These are phyloP conservation scores for Cetradonia linearis DNA, from an alignment of 495 filamentous ascomycete genomes.

Conservation along the genomic window DNA sequence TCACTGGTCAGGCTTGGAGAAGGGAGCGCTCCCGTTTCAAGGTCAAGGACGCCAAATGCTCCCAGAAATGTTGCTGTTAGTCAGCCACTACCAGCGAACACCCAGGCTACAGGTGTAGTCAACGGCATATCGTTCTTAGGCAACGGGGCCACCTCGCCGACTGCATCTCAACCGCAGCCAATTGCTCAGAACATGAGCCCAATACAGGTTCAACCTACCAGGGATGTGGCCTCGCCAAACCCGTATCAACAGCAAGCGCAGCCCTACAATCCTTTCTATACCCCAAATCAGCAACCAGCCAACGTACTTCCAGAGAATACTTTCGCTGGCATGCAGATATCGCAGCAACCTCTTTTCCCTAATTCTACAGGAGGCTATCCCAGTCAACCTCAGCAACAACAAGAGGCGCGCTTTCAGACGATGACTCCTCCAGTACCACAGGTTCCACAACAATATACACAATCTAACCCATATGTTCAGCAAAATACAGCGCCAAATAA, in stretches of 20 bases:
- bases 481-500: slow-evolving; percentile 35
- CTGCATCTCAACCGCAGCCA: slow-evolving; percentile 10
- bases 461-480: slow-evolving; percentile 35
- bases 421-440: slow-evolving; percentile 53
- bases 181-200: not conserved
- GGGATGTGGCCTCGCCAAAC: slow-evolving; percentile 8
- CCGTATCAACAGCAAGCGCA: slow-evolving; percentile 29
- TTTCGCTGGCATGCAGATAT: slow-evolving; percentile 63
- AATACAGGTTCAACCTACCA: slow-evolving; percentile 6
- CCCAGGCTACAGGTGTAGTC: slow-evolving; percentile 10
- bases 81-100: slow-evolving; percentile 16
- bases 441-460: slow-evolving; percentile 42
- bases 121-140: slow-evolving; percentile 14
- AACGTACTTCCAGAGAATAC: slow-evolving; percentile 55
- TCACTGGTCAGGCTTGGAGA: slow-evolving; percentile 73
- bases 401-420: slow-evolving; percentile 42
- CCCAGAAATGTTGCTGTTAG: slow-evolving; percentile 20
- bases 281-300: slow-evolving; percentile 31
- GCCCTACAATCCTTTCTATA: slow-evolving; percentile 60
- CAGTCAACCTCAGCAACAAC: slow-evolving; percentile 39
- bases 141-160: slow-evolving; percentile 8
- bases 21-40: slow-evolving; percentile 37
- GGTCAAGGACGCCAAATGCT: slow-evolving; percentile 31
- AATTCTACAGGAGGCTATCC: slow-evolving; percentile 73
- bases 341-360: slow-evolving; percentile 65